phyloP scores from a whole-genome alignment of 805 yeast species.

The Wickerhamiella alocasiicola region DNA sequence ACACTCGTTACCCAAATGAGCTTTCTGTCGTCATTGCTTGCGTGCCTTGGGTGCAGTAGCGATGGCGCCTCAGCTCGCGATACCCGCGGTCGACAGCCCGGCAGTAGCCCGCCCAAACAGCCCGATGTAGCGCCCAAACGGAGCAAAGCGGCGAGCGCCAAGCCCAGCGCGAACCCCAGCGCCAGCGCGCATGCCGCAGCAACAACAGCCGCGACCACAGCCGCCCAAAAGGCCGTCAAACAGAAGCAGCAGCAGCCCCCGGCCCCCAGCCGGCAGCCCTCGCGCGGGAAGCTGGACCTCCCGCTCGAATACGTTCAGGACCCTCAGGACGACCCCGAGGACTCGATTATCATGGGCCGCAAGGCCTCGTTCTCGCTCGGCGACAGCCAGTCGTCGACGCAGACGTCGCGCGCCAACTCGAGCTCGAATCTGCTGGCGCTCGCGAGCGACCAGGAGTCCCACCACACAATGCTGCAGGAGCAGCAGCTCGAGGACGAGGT shows the following conservation, averaged over 20 bases:
- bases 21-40: conserved; percentile 8
- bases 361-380: conserved; percentile 12
- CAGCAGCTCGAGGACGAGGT: background rate
- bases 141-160: too few relatives aligned
- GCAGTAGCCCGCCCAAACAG: too few relatives aligned
- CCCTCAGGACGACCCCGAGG: conserved; percentile 4
- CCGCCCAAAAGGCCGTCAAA: background rate
- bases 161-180: background rate
- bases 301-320: conserved; percentile 14
- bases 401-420: conserved; percentile 5
- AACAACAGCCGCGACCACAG: too few relatives aligned
- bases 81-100: too few relatives aligned
- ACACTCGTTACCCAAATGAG: conserved; percentile 10
- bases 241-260: background rate
- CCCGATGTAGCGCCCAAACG: too few relatives aligned
- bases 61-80: background rate
- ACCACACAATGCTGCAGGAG: background rate
- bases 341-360: conserved; percentile 12
- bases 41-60: conserved; percentile 11
- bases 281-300: conserved; percentile 8
- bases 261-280: conserved; percentile 6
- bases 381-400: conserved; percentile 1
- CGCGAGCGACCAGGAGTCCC: conserved; percentile 2
- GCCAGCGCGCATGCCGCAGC: too few relatives aligned
- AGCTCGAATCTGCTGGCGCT: conserved; percentile 1